Base-by-base conservation (phyloP, 371 early-diverging fungal genomes). In the Batrachochytrium dendrobatidis region DNA sequence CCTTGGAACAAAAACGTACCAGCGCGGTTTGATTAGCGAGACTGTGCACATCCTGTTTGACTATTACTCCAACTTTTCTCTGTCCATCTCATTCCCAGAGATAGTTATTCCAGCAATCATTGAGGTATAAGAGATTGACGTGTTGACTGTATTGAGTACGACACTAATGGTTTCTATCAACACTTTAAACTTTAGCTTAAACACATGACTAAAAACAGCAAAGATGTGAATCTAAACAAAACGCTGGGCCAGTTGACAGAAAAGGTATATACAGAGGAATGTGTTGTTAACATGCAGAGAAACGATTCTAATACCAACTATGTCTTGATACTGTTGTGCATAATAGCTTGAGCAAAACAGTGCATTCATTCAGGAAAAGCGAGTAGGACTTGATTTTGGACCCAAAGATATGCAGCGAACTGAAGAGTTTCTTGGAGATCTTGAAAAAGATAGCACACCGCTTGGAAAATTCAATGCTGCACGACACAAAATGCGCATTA, bases 51-150 rank as follows among this genome's bases (percentile, higher is more conserved):
- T 83, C 26, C 74, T 92, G 56, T 78, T 83, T 17, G 83, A 84
- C 52, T 88, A 85, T 52, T 85, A 87, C 64, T 83, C 86, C 33
- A 61, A 80, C 25, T 84, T 79, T 60, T 79, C 83, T 34, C 70
- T 74, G 25, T 86, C 86, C 53, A 89, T 94, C 53, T 80, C 89
- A 8, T 96, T 94, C 82, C 94, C 94, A 12, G 95, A 94, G 62
- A 70, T 91, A 64, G 83, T 76, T 20, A 81, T 87, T 50, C 89
- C 91, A 4, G 85, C 83, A 29, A 80, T 89, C 56, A 69, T 87
- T 25, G 81, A 82, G 54, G 80, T 86, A 68, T 57, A 48, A 24
- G 51, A 5, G n/a, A n/a, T n/a, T n/a, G n/a, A n/a, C n/a, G n/a
- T n/a, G 5, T 49, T 55, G 52, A 2, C 1, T 48, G 3, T 3